These are phyloP conservation scores for Aegle marmelos DNA, from an alignment of 345 rosid species.

Conservation along the genomic window DNA sequence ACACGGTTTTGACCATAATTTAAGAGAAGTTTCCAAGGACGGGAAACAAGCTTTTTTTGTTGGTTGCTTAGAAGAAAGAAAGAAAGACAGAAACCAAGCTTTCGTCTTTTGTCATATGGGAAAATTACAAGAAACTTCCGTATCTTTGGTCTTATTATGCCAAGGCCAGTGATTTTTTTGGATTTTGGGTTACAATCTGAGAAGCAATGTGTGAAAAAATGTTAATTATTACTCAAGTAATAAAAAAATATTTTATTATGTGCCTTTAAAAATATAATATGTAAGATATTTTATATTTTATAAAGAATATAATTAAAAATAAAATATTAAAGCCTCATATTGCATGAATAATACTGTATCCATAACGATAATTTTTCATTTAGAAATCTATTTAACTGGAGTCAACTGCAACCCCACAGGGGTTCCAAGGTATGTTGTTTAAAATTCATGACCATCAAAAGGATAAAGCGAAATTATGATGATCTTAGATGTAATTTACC, in stretches of 20 bases:
- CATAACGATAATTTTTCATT: too few species aligned
- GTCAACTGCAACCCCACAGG: neutral
- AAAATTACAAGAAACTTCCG: neutral
- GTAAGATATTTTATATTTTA: rapidly evolving
- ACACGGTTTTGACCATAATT: slow-evolving; percentile 1
- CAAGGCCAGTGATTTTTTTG: neutral
- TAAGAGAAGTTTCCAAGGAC: neutral
- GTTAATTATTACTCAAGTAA: too few species aligned
- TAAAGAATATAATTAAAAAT: too few species aligned
- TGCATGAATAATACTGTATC: too few species aligned
- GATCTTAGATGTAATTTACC: neutral
- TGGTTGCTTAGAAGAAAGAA: neutral
- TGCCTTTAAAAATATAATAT: too few species aligned
- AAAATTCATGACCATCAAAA: neutral
- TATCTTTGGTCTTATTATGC: neutral
- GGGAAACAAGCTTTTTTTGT: neutral
- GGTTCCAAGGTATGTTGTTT: neutral
- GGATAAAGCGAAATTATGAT: neutral
- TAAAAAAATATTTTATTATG: too few species aligned
- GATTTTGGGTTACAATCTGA: neutral
- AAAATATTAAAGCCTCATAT: too few species aligned
- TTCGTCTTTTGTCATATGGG: neutral
- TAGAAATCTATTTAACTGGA: too few species aligned
- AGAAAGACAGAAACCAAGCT: neutral
- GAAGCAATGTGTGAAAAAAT: too few species aligned